phyloP scores from a whole-genome alignment of 2,329 filamentous ascomycete genomes.

The Cercospora nicotianae region DNA sequence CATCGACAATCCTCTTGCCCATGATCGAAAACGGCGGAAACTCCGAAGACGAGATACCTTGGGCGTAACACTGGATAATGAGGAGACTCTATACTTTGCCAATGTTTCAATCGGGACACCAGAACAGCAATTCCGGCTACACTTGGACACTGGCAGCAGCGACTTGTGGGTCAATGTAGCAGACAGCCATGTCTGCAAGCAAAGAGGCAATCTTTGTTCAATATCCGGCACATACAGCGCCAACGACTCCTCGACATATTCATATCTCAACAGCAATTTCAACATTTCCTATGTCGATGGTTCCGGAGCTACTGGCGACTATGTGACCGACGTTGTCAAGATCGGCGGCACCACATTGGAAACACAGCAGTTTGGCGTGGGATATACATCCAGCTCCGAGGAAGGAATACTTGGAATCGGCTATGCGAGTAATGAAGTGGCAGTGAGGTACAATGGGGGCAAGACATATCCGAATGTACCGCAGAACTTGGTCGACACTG shows the following conservation, averaged over 20 bases:
- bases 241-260: constrained; percentile 73
- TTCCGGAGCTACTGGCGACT: constrained; percentile 74
- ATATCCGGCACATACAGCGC: constrained; percentile 67
- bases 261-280: constrained; percentile 72
- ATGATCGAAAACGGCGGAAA: constrained; percentile 48
- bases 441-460: constrained; percentile 58
- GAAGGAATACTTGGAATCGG: constrained; percentile 84
- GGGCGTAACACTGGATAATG: constrained; percentile 54
- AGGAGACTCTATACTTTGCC: constrained; percentile 60
- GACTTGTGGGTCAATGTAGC: constrained; percentile 67
- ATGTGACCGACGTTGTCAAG: constrained; percentile 70
- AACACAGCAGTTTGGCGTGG: constrained; percentile 70
- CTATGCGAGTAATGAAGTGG: constrained; percentile 76
- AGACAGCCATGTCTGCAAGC: constrained; percentile 60
- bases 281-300: constrained; percentile 88
- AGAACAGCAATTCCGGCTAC: constrained; percentile 54
- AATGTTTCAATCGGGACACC: constrained; percentile 61
- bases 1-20: constrained; percentile 47
- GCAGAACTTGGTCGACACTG: constrained; percentile 62
- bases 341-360: constrained; percentile 57
- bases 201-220: constrained; percentile 52
- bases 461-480: constrained; percentile 61
- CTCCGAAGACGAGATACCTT: constrained; percentile 45
- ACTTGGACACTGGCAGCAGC: constrained; percentile 64
- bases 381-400: constrained; percentile 59